Conservation (phyloP, 2,329 filamentous ascomycete genomes). For the Diplodia seriata region DNA sequence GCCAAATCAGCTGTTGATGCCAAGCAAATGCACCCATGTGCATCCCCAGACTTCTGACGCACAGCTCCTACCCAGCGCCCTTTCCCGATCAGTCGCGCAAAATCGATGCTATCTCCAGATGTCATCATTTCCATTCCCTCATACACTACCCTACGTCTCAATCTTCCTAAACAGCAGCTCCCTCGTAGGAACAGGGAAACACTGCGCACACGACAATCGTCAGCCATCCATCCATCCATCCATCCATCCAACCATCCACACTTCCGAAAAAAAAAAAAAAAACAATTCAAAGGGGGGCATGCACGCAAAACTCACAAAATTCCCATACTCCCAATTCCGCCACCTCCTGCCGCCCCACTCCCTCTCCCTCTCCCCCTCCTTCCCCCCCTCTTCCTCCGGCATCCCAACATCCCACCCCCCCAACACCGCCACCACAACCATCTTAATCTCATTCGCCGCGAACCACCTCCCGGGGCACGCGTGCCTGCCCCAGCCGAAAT, state of each 20-base stretch:
- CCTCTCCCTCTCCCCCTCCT: slow-evolving; percentile 30
- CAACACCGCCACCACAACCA: slow-evolving; percentile 38
- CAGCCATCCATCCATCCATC: background rate
- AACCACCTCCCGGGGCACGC: slow-evolving; percentile 46
- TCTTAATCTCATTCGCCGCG: slow-evolving; percentile 45
- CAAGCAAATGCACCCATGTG: too few relatives aligned
- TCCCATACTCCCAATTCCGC: slow-evolving; percentile 29
- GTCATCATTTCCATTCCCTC: background rate
- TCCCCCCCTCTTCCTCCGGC: background rate
- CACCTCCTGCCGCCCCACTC: slow-evolving; percentile 37
- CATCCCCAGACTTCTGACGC: too few relatives aligned
- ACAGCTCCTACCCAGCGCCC: too few relatives aligned
- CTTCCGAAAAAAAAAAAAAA: background rate
- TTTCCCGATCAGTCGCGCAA: too few relatives aligned
- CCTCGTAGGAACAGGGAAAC: slow-evolving; percentile 27
- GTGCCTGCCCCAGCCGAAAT: slow-evolving; percentile 43
- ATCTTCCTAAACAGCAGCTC: slow-evolving; percentile 28
- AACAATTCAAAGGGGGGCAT: too few relatives aligned
- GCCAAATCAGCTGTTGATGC: too few relatives aligned
- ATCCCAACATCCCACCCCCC: slow-evolving; percentile 8
- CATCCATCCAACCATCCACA: too few relatives aligned
- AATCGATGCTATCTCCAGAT: background rate
- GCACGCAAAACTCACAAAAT: background rate
- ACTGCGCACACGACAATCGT: background rate
- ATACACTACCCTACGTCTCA: background rate